phyloP scores from a whole-genome alignment of 2,329 filamentous ascomycete species.

The Cladosporium sp. region DNA sequence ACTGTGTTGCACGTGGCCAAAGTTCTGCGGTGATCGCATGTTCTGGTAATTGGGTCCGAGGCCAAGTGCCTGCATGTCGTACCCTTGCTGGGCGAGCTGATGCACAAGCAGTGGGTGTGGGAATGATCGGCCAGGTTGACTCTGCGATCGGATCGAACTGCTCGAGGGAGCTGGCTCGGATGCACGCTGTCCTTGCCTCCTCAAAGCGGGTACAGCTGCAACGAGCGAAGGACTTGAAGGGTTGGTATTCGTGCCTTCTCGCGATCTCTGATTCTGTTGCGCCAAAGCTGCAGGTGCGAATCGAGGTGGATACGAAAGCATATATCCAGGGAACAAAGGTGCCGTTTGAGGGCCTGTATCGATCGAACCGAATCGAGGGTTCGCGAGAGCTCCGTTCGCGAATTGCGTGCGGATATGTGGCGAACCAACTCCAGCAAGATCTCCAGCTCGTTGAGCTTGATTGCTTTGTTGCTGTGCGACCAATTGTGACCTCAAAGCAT shows the following conservation, averaged over 20 bases:
- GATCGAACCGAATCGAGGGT: constrained; percentile 33
- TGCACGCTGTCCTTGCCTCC: constrained; percentile 46
- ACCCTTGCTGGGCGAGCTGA: constrained; percentile 42
- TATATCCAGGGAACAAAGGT: constrained; percentile 44
- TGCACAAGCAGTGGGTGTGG: constrained; percentile 44
- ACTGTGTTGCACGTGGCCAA: constrained; percentile 25
- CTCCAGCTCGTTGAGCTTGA: constrained; percentile 41
- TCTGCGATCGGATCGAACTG: constrained; percentile 51
- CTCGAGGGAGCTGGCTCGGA: constrained; percentile 46
- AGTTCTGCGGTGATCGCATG: constrained; percentile 31
- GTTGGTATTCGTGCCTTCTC: constrained; percentile 50
- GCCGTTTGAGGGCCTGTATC: constrained; percentile 40
- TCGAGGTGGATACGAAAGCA: constrained; percentile 47
- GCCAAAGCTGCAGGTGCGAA: constrained; percentile 43
- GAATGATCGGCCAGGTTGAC: constrained; percentile 50
- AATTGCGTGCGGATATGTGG: constrained; percentile 40
- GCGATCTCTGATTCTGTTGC: constrained; percentile 40
- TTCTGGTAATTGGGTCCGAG: constrained; percentile 36
- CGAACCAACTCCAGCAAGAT: constrained; percentile 43
- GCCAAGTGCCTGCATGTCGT: constrained; percentile 38
- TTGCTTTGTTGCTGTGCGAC: constrained; percentile 44
- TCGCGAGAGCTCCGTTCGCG: constrained; percentile 31
- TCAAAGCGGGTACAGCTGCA: constrained; percentile 46
- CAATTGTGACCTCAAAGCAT: constrained; percentile 44
- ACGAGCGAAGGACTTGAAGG: constrained; percentile 52